Percentiles rank a stretch among this genome's conserved stretches.
phyloP scores from a whole-genome alignment of 805 yeast genomes.

The Yarrowia bubula region DNA sequence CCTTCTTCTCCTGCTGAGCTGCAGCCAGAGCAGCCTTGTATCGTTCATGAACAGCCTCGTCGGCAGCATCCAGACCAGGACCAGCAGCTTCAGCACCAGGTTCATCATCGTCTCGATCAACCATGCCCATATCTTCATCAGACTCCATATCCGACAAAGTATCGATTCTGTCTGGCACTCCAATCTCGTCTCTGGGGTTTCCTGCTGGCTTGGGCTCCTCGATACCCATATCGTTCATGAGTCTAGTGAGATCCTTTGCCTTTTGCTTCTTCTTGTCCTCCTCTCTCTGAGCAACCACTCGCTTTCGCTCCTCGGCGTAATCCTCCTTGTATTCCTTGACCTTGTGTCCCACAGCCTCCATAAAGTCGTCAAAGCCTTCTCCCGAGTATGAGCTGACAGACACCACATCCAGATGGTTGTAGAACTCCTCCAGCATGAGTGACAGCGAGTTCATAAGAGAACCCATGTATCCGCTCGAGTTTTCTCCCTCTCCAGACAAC shows the following conservation, averaged over 20 bases:
- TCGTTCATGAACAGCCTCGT: constrained; percentile 55
- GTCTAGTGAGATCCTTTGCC: constrained; percentile 62
- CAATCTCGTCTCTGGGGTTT: constrained; percentile 43
- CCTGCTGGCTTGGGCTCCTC: constrained; percentile 49
- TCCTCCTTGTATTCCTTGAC: constrained; percentile 81
- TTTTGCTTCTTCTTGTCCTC: constrained; percentile 70
- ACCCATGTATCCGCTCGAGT: constrained; percentile 86
- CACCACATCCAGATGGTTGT: constrained; percentile 86
- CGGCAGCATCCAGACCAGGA: constrained; percentile 30
- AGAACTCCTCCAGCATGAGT: constrained; percentile 92
- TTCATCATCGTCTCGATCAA: constrained; percentile 37
- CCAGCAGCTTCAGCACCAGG: constrained; percentile 30
- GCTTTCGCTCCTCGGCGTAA: constrained; percentile 83
- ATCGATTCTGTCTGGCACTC: constrained; percentile 46
- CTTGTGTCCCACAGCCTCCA: constrained; percentile 79
- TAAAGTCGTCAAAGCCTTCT: constrained; percentile 86
- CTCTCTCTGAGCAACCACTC: constrained; percentile 71
- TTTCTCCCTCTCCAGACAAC: constrained; percentile 53
- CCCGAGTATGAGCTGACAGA: constrained; percentile 94
- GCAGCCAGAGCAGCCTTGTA: constrained; percentile 63
- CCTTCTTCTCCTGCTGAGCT: constrained; percentile 30
- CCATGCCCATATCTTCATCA: constrained; percentile 40
- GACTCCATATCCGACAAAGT: constrained; percentile 53
- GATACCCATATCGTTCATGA: constrained; percentile 86
- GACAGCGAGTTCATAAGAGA: constrained; percentile 93